Evolutionary conservation across 257 asterid genomes (phyloP).

Genomic region (Coffea eugenioides): DNA sequence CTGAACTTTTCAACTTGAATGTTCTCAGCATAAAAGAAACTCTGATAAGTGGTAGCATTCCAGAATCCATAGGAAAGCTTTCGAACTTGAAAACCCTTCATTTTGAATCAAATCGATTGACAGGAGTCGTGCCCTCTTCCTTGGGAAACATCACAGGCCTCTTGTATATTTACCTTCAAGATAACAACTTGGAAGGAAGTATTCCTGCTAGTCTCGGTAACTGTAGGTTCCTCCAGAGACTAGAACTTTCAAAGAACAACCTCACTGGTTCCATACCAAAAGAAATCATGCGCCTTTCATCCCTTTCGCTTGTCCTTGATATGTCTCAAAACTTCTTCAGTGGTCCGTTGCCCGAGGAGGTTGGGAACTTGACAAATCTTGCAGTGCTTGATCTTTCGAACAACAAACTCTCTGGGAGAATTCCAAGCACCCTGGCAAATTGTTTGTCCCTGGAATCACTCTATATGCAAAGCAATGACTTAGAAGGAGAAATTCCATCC

Average conservation of each 20-base stretch:
- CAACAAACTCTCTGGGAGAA: constrained; percentile 43
- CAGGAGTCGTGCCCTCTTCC: constrained; percentile 39
- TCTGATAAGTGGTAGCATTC: constrained; percentile 39
- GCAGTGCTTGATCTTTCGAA: constrained; percentile 36
- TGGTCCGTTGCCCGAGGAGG: constrained; percentile 37
- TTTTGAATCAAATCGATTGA: constrained; percentile 36
- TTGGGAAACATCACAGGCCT: constrained; percentile 38
- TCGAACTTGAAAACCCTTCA: constrained; percentile 29
- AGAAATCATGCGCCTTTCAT: constrained; percentile 32
- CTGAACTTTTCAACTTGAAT: constrained; percentile 35
- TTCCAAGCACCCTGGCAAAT: constrained; percentile 34
- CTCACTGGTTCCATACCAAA: constrained; percentile 39
- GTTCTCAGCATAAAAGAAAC: constrained; percentile 27
- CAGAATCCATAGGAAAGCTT: constrained; percentile 44
- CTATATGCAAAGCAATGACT: constrained; percentile 30
- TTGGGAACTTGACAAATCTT: constrained; percentile 43
- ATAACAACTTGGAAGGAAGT: constrained; percentile 42
- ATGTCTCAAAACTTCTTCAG: constrained; percentile 38
- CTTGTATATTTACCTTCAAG: constrained; percentile 26
- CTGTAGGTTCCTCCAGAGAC: constrained; percentile 30
- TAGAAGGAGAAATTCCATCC: constrained; percentile 39
- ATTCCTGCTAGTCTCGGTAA: constrained; percentile 43
- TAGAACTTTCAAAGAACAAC: constrained; percentile 35
- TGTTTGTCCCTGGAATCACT: constrained; percentile 38
- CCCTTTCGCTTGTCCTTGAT: constrained; percentile 28